Evolutionary conservation across 140 eudicot species (phyloP).

Genomic region (Senecio squalidus): DNA sequence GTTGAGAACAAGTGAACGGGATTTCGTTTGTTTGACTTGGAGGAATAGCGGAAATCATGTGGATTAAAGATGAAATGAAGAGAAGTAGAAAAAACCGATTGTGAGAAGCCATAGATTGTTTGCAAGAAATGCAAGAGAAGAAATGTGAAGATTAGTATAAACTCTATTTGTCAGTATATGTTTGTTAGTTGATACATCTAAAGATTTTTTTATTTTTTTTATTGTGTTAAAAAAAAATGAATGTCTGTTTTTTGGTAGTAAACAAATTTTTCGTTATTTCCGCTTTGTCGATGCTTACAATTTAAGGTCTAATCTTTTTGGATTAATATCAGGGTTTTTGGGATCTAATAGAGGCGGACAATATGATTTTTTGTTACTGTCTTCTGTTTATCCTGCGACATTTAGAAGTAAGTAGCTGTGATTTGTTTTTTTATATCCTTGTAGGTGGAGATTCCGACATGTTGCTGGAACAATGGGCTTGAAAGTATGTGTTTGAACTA

Average conservation of each 20-base stretch:
- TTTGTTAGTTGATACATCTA: conserved; percentile 29
- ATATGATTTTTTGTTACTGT: conserved; percentile 2
- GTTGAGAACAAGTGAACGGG: conserved; percentile 37
- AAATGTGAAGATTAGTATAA: conserved; percentile 8
- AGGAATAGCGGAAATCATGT: conserved; percentile 12
- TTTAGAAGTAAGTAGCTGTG: conserved; percentile 13
- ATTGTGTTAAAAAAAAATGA: not conserved
- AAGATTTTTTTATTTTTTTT: conserved; percentile 25
- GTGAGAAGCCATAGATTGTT: conserved; percentile 48
- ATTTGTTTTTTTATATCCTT: conserved; percentile 21
- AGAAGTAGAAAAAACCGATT: conserved; percentile 26
- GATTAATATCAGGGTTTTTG: not conserved
- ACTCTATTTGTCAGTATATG: conserved; percentile 37
- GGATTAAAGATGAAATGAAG: conserved; percentile 16
- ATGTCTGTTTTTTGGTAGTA: not conserved
- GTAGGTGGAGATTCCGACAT: conserved; percentile 19
- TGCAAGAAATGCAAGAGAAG: conserved; percentile 22
- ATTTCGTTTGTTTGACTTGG: conserved; percentile 5
- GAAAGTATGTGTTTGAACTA: not conserved
- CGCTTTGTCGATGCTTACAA: conserved; percentile 48
- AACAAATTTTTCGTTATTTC: conserved; percentile 1
- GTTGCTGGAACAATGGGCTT: not conserved
- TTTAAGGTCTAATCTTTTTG: not conserved
- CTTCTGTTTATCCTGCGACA: conserved; percentile 9
- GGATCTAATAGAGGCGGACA: not conserved